Conservation (phyloP, 2,329 filamentous ascomycete genomes). For the Alternaria ventricosa region DNA sequence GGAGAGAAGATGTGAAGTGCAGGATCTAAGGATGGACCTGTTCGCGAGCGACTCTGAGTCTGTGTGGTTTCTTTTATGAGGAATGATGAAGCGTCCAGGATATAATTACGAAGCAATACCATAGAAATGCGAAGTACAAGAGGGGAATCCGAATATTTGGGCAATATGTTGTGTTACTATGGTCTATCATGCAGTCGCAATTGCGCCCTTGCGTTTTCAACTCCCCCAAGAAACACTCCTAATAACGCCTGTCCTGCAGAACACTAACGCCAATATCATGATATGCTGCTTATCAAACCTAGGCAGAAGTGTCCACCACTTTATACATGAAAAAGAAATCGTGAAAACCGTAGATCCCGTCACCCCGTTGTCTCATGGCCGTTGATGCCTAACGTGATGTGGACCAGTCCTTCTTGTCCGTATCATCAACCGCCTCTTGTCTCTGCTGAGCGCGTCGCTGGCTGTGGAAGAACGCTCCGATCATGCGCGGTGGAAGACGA, state of each 20-base stretch:
- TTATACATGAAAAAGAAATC: not conserved
- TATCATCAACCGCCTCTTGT: not conserved
- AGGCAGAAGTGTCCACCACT: not conserved
- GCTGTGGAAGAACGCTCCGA: not conserved
- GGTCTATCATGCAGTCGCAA: not conserved
- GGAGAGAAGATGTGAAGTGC: slow-evolving; percentile 68
- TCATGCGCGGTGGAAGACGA: slow-evolving; percentile 43
- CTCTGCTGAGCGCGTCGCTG: not conserved
- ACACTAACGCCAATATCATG: not conserved
- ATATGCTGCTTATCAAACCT: not conserved
- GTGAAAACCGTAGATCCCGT: not conserved
- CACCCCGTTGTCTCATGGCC: not conserved
- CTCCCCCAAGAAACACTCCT: not conserved
- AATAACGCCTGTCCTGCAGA: not conserved
- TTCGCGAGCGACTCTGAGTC: not conserved
- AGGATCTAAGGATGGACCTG: not conserved
- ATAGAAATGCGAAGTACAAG: not conserved
- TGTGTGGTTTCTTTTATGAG: not conserved
- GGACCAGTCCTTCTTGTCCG: not conserved
- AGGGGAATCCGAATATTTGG: not conserved
- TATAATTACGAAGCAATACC: not conserved
- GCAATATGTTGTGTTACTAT: not conserved
- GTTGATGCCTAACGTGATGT: not conserved
- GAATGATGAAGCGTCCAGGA: not conserved
- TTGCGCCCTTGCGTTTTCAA: not conserved